Conservation (phyloP, 2,329 filamentous ascomycete genomes). For the Rhynchosporium agropyri region DNA sequence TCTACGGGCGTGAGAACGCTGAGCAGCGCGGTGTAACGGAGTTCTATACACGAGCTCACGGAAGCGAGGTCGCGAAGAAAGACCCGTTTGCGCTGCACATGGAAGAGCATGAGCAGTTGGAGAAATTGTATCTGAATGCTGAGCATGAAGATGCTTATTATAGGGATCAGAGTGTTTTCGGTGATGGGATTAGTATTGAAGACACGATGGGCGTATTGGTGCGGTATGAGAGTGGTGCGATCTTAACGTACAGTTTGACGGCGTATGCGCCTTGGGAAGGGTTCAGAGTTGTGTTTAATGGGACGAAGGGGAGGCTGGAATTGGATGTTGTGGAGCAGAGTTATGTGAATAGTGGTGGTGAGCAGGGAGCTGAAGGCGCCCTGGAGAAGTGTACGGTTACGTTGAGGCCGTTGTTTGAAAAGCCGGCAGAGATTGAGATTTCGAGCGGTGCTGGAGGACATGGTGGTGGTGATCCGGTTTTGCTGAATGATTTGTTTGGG, state of each 20-base stretch:
- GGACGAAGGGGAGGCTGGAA: slow-evolving; percentile 60
- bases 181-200: slow-evolving; percentile 65
- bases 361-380: slow-evolving; percentile 57
- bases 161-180: slow-evolving; percentile 64
- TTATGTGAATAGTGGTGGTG: slow-evolving; percentile 63
- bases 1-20: slow-evolving; percentile 65
- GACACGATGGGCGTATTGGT: slow-evolving; percentile 65
- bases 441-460: slow-evolving; percentile 57
- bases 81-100: slow-evolving; percentile 64
- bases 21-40: slow-evolving; percentile 54
- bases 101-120: slow-evolving; percentile 55
- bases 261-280: slow-evolving; percentile 67
- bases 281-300: slow-evolving; percentile 60
- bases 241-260: slow-evolving; percentile 60
- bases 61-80: slow-evolving; percentile 52
- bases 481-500: slow-evolving; percentile 61
- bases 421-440: slow-evolving; percentile 58
- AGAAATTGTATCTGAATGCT: slow-evolving; percentile 61
- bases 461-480: slow-evolving; percentile 60
- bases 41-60: slow-evolving; percentile 55
- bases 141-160: slow-evolving; percentile 66
- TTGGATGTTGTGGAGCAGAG: slow-evolving; percentile 64
- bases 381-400: slow-evolving; percentile 53
- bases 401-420: slow-evolving; percentile 57
- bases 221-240: slow-evolving; percentile 57